Conservation (phyloP, 352 stramenopile genomes). For the Pythium graminicola region DNA sequence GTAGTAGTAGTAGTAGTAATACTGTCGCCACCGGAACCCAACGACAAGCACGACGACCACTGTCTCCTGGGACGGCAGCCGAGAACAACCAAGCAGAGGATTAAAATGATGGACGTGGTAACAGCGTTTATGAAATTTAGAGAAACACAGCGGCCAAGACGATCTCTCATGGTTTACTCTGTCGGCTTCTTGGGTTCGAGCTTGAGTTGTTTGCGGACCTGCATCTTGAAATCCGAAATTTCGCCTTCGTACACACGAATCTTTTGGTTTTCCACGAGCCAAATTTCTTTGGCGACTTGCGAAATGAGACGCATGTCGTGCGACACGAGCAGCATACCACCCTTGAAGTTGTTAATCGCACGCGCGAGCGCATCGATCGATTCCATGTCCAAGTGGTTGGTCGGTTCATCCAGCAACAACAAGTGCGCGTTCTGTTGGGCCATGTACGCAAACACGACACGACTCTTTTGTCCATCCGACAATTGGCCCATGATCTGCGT, state of each 20-base stretch:
- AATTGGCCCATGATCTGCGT: slow-evolving; percentile 95
- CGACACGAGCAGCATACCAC: slow-evolving; percentile 96
- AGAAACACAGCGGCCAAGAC: not conserved
- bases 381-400: slow-evolving; percentile 92
- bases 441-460: slow-evolving; percentile 98
- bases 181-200: slow-evolving; percentile 42
- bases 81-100: slow-evolving; percentile 29
- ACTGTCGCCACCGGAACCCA: not conserved
- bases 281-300: slow-evolving; percentile 99
- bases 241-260: slow-evolving; percentile 96
- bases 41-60: not conserved
- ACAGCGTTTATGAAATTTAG: not conserved
- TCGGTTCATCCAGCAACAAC: slow-evolving; percentile 86
- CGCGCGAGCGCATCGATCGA: slow-evolving; percentile 96
- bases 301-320: slow-evolving; percentile 99
- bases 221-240: slow-evolving; percentile 98
- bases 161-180: not conserved
- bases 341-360: slow-evolving; percentile 97
- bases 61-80: not conserved
- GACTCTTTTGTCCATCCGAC: slow-evolving; percentile 95
- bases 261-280: slow-evolving; percentile 96
- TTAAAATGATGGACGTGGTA: not conserved
- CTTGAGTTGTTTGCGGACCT: slow-evolving; percentile 82
- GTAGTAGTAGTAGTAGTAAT: not conserved
- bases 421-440: slow-evolving; percentile 97